Evolutionary conservation across 208 protist genomes (phyloP).

Genomic region (Leishmania martiniquensis): DNA sequence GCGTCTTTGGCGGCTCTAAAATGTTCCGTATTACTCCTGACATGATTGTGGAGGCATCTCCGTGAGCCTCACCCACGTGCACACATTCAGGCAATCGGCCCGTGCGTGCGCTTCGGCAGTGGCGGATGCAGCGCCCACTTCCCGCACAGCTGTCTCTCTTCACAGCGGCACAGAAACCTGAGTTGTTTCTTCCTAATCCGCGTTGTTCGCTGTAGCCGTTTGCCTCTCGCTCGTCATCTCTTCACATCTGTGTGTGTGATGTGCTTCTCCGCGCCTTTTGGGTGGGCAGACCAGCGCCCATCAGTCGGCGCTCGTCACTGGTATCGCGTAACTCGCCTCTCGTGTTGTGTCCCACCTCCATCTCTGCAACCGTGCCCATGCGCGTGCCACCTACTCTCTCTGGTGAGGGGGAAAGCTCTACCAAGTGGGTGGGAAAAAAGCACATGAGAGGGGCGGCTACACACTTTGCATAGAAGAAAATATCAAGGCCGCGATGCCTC

Average conservation of each 20-base stretch:
- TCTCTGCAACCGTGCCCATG: neutral
- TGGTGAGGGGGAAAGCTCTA: neutral
- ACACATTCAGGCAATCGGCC: too few species aligned
- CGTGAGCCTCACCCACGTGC: neutral
- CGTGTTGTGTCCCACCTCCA: neutral
- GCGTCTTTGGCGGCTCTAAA: conserved; percentile 31
- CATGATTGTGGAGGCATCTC: conserved; percentile 23
- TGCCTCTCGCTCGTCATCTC: too few species aligned
- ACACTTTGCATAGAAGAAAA: too few species aligned
- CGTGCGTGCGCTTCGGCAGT: too few species aligned
- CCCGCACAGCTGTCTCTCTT: too few species aligned
- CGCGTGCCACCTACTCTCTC: neutral
- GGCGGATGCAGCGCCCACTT: too few species aligned
- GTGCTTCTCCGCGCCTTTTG: neutral
- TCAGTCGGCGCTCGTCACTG: neutral
- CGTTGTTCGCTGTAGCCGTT: too few species aligned
- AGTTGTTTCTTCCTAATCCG: too few species aligned
- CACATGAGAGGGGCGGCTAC: neutral
- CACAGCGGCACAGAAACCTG: too few species aligned
- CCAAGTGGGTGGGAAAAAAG: neutral
- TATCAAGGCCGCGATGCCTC: too few species aligned
- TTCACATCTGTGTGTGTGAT: too few species aligned
- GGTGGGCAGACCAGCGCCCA: neutral
- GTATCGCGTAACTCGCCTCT: neutral
- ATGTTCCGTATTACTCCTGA: conserved; percentile 31